Evolutionary conservation across 2,329 filamentous ascomycete genomes (phyloP).

Genomic region (Talaromyces sp.): DNA sequence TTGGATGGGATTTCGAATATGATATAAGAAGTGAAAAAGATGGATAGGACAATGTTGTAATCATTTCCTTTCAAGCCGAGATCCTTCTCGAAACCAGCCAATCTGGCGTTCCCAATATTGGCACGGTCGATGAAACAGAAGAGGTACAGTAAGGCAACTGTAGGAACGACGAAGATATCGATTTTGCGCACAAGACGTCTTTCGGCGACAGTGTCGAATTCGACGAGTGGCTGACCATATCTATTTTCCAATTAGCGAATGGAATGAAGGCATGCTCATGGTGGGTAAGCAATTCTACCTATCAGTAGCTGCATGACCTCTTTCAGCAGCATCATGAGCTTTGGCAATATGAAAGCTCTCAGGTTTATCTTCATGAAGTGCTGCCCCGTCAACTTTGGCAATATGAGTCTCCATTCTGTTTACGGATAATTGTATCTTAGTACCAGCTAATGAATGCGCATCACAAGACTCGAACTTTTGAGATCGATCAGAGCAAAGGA

Average conservation of each 20-base stretch:
- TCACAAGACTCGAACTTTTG: background rate
- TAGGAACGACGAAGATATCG: slow-evolving; percentile 63
- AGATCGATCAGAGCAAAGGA: background rate
- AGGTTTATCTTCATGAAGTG: background rate
- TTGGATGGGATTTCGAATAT: slow-evolving; percentile 37
- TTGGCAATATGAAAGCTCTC: slow-evolving; percentile 7
- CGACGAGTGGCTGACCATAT: slow-evolving; percentile 50
- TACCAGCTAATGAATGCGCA: background rate
- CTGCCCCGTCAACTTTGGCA: background rate
- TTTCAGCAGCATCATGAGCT: slow-evolving; percentile 41
- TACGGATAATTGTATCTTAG: background rate
- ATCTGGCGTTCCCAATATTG: slow-evolving; percentile 69
- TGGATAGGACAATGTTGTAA: slow-evolving; percentile 65
- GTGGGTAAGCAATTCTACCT: slow-evolving; percentile 31
- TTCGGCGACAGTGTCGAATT: slow-evolving; percentile 59
- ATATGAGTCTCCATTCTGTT: background rate
- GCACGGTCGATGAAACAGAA: slow-evolving; percentile 75
- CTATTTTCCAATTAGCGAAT: slow-evolving; percentile 26
- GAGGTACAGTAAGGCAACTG: slow-evolving; percentile 63
- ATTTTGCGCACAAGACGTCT: slow-evolving; percentile 60
- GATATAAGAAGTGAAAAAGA: slow-evolving; percentile 76
- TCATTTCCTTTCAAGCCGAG: slow-evolving; percentile 60
- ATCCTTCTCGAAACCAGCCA: slow-evolving; percentile 64
- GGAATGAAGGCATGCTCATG: background rate
- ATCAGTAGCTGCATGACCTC: slow-evolving; percentile 49